Percentiles rank a stretch among this genome's conserved stretches.
Conservation (phyloP, 2,329 filamentous ascomycete genomes). For the Diaporthe citriasiana region DNA sequence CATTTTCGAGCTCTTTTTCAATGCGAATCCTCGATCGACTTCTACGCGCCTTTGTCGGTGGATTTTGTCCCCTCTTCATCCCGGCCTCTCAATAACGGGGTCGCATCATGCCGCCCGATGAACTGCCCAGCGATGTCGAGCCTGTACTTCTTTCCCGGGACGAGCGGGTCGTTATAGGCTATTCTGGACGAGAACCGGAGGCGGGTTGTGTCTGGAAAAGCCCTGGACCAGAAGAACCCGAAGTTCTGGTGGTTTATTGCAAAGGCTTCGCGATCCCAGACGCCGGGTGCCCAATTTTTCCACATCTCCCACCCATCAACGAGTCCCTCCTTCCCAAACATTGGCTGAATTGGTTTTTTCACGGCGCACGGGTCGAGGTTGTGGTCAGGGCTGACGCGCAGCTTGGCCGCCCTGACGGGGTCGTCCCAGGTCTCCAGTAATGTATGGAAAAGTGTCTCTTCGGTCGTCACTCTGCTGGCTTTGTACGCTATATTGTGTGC, state of each 20-base stretch:
- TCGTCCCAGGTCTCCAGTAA: background rate
- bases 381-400: background rate
- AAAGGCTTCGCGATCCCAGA: conserved; percentile 1
- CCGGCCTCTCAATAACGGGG: background rate
- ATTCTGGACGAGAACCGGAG: background rate
- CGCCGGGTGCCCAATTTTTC: background rate
- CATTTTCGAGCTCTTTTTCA: background rate
- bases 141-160: background rate
- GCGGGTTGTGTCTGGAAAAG: conserved; percentile 3
- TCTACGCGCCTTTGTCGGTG: background rate
- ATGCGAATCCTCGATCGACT: background rate
- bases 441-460: background rate
- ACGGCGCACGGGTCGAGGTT: background rate
- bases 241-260: conserved; percentile 1
- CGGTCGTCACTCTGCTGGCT: background rate
- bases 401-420: conserved; percentile 4
- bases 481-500: background rate
- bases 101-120: conserved; percentile 8
- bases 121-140: background rate
- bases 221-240: conserved; percentile 17
- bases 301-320: background rate
- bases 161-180: conserved; percentile 7
- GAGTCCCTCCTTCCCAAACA: conserved; percentile 15
- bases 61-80: background rate
- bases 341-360: background rate